A percentile compares a stretch with the other conserved stretches of the same genome.
Conservation (phyloP, 768 basidiomycete species). For the Mycena belliarum region DNA sequence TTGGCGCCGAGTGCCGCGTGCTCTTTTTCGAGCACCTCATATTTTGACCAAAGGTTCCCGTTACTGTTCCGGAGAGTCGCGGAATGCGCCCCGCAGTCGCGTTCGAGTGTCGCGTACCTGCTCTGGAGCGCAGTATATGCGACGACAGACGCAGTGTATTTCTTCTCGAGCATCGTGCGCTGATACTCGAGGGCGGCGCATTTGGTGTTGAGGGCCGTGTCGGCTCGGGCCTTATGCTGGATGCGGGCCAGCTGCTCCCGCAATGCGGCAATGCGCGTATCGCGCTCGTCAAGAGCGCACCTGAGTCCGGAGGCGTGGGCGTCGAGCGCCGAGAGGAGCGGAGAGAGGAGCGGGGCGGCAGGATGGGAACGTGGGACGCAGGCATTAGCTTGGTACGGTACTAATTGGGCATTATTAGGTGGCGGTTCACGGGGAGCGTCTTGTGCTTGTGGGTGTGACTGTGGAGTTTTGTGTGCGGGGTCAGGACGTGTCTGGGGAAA, state of each 20-base stretch:
- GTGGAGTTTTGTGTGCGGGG: no score
- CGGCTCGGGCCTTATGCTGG: neutral
- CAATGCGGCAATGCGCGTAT: neutral
- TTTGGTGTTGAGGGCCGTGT: neutral
- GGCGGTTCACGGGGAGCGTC: no score
- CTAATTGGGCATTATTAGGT: neutral
- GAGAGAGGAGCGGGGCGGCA: neutral
- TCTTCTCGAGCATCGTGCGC: neutral
- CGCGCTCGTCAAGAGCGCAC: neutral
- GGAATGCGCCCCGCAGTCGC: neutral
- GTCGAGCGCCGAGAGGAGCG: neutral
- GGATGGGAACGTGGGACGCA: neutral
- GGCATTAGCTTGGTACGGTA: neutral
- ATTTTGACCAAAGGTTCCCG: neutral
- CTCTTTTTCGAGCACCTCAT: no score
- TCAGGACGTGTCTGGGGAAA: no score
- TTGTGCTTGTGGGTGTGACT: no score
- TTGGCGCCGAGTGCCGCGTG: no score
- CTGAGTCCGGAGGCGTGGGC: neutral
- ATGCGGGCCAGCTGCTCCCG: neutral
- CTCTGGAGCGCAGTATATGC: neutral
- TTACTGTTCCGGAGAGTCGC: neutral
- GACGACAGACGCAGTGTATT: no score
- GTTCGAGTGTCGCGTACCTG: neutral
- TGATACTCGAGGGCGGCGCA: neutral